A percentile compares a stretch with the other conserved stretches of the same genome.
Evolutionary conservation across 257 asterid species (phyloP).

Genomic region (Plectranthus barbatus): DNA sequence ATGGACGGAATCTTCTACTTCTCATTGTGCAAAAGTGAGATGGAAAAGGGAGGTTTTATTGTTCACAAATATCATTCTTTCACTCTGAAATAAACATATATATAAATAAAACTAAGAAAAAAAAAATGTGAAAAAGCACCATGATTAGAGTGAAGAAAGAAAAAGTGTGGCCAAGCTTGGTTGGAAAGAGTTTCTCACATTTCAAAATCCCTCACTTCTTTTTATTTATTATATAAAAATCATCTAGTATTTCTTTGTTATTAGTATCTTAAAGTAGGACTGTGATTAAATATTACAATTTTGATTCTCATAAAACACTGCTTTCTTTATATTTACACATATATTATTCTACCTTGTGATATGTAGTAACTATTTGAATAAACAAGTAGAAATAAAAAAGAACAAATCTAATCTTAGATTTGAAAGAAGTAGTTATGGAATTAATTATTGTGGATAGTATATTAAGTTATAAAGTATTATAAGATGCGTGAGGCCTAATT

Average conservation of each 20-base stretch:
- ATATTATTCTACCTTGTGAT: too few relatives aligned
- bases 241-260: not conserved
- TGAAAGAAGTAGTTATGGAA: too few relatives aligned
- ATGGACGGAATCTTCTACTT: conserved; percentile 56
- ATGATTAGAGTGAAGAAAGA: conserved; percentile 38
- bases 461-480: too few relatives aligned
- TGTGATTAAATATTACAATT: too few relatives aligned
- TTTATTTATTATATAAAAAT: conserved; percentile 18
- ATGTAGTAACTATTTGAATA: too few relatives aligned
- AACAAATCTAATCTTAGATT: too few relatives aligned
- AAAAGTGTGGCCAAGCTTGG: conserved; percentile 25
- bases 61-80: conserved; percentile 23
- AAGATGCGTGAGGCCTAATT: not conserved
- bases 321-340: too few relatives aligned
- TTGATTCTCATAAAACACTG: too few relatives aligned
- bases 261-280: too few relatives aligned
- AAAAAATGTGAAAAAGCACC: conserved; percentile 20
- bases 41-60: conserved; percentile 10
- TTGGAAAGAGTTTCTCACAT: conserved; percentile 5
- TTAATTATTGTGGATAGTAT: too few relatives aligned
- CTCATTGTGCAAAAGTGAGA: conserved; percentile 27
- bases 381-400: too few relatives aligned
- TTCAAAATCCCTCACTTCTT: conserved; percentile 5
- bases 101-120: not conserved
- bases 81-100: not conserved